Evolutionary conservation across 2,329 filamentous ascomycete species (phyloP).

Genomic region (Fonsecaea monophora): DNA sequence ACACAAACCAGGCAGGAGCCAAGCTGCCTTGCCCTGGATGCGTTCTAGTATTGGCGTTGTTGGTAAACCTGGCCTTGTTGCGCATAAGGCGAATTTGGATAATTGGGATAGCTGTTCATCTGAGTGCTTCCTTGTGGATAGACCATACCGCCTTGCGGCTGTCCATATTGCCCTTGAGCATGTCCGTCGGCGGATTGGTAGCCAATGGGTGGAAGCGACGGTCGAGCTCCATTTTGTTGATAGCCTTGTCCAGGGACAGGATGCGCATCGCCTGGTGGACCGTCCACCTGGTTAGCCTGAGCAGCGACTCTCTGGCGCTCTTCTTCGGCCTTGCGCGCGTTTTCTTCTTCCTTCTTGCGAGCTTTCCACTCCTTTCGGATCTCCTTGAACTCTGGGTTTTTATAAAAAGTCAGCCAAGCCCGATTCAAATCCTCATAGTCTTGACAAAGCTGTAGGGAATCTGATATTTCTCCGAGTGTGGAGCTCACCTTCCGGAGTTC

Average conservation of each 20-base stretch:
- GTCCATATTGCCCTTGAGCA: slow-evolving; percentile 68
- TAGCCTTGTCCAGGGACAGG: slow-evolving; percentile 49
- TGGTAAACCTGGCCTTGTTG: slow-evolving; percentile 59
- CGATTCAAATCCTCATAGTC: not conserved
- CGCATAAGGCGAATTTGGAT: slow-evolving; percentile 58
- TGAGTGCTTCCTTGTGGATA: slow-evolving; percentile 56
- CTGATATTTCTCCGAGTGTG: slow-evolving; percentile 11
- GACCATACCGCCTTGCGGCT: slow-evolving; percentile 52
- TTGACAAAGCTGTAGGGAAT: slow-evolving; percentile 13
- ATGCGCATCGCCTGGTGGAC: slow-evolving; percentile 53
- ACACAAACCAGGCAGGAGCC: slow-evolving; percentile 9
- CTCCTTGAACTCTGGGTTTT: slow-evolving; percentile 90
- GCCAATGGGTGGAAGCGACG: slow-evolving; percentile 77
- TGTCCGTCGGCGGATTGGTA: slow-evolving; percentile 67
- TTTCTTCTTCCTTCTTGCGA: slow-evolving; percentile 98
- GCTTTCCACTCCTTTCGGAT: slow-evolving; percentile 99
- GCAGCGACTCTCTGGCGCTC: slow-evolving; percentile 72
- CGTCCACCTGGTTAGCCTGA: slow-evolving; percentile 60
- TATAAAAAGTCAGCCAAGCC: slow-evolving; percentile 25
- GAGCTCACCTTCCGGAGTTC: slow-evolving; percentile 91
- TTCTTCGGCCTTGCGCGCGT: slow-evolving; percentile 85
- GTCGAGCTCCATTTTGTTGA: slow-evolving; percentile 59
- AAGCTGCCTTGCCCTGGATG: not conserved
- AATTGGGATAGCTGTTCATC: slow-evolving; percentile 54
- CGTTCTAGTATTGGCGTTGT: slow-evolving; percentile 54